These are phyloP conservation scores for Penstemon davidsonii DNA, from an alignment of 257 asterid species.

Conservation along the genomic window DNA sequence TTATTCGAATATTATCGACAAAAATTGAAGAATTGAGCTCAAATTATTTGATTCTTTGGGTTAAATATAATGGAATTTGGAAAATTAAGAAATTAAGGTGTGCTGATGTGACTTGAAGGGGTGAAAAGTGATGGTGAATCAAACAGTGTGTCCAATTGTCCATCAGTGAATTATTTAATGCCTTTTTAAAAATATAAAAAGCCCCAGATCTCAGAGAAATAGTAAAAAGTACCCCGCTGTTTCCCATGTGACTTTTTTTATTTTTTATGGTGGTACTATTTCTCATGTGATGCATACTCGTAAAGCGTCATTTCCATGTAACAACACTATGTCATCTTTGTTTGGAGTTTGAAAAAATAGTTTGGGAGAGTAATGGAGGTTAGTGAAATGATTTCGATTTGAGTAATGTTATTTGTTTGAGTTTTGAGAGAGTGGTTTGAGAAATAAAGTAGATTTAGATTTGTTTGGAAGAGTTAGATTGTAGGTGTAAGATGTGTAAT, in stretches of 20 bases:
- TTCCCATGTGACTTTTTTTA: neutral
- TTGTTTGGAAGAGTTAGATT: too few species aligned
- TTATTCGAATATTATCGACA: too few species aligned
- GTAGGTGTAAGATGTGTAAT: too few species aligned
- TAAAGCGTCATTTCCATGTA: neutral
- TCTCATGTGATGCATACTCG: too few species aligned
- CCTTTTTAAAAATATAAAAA: neutral
- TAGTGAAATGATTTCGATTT: too few species aligned
- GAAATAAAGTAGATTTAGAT: too few species aligned
- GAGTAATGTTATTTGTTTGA: too few species aligned
- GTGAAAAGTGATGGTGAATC: neutral
- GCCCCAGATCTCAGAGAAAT: neutral
- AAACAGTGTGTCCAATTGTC: too few species aligned
- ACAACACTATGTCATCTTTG: neutral
- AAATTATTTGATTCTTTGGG: neutral
- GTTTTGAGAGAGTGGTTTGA: too few species aligned
- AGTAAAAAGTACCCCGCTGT: conserved; percentile 5
- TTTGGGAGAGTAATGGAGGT: too few species aligned
- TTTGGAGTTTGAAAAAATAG: too few species aligned
- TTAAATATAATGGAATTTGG: neutral
- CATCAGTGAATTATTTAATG: neutral
- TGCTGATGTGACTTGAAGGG: neutral
- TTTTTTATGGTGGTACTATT: neutral
- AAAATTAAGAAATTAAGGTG: neutral
- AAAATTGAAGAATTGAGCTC: neutral